Evolutionary conservation across 1,284 basidiomycete species (phyloP), one percentile per base, ranked within the genome.

Genomic region (Lentinula novae-zelandiae): DNA sequence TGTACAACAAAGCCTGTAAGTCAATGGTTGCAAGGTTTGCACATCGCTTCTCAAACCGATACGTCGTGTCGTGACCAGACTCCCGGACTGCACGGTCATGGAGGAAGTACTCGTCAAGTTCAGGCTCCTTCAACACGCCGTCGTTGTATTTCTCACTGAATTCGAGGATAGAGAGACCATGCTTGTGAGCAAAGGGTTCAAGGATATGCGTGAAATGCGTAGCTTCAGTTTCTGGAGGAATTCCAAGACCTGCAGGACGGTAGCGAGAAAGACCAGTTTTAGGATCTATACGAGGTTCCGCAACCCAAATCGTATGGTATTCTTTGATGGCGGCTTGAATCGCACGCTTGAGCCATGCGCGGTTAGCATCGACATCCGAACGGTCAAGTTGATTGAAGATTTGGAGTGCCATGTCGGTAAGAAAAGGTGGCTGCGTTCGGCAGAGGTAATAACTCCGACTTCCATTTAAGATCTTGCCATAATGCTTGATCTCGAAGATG

Each of bases 311-410:
- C 40, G 90, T 94, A 79, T 98, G 95, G 73, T 99, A 99, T 72
- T 99, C 96, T 75, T 98, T 98, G 79, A 99, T 96, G 33, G 96
- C 95, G 3, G 96, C 94, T 71, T 92, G 90, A 63, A 99, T 97
- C 2, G 95, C 96, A 20, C 90, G 87, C 74, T 95, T 96, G 57
- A 99, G 83, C 95, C 96, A 99, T 53, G 80, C 78, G 53, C 91
- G 91, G 78, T 98, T 97, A 61, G 85, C 86, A 39, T 86, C 85
- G 63, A 89, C 78, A 66, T 96, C 89, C 3, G 86, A 88, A 33
- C 92, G 89, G 69, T 97, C 94, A 60, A 98, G 85, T 70, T 96
- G 93, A 70, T 96, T 95, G 79, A 93, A 99, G 72, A 98, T 96
- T 73, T 98, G 97, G 38, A 98, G 82, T 0, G 96, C 95, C 87